Evolutionary conservation across 2,329 filamentous ascomycete genomes (phyloP), one percentile per base, ranked within the genome.

Genomic region (Beauveria sp.): DNA sequence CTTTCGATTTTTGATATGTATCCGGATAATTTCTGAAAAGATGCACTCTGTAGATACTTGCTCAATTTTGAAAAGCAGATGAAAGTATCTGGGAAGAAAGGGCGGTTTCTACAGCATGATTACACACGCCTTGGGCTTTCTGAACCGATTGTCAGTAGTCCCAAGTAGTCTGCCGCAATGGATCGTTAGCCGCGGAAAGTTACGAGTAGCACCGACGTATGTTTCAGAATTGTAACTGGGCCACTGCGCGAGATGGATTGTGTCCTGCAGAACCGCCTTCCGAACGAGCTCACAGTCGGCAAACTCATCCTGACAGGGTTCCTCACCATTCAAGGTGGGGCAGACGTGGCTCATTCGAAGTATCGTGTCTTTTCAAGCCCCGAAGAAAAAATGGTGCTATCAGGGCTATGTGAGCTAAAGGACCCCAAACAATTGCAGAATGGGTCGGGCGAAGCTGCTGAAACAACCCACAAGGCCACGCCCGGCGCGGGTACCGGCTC

Each of bases 391-490:
- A 34, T 34, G 30, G 30, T 34, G 10, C 30, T 34, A 14, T 14
- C 30, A 12, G 30, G 30, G 10, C 12, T 14, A 4, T 34, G 30
- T 34, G 4, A 43, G 52, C 10, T 4, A 20, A 22, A 24, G 40
- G 28, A 24, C 24, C 56, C 46, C 56, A 51, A 24, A 10, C 26
- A 47, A 43, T 26, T 43, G 56, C 56, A 59, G 40, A 52, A 59
- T 52, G 38, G 57, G 57, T 47, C 57, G 57, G 57, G 47, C 47
- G 47, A 40, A 59, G 57, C 28, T 43, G 26, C 20, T 5, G 30
- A 34, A 1, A 34, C 30, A 34, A 34, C 30, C 28, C 49, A n/a
- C 34, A 43, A 43, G 26, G 22, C 24, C 14, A 47, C 38, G 18
- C 10, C 20, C 24, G 49, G n/a, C 40, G 49, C 49, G 22, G 55